phyloP scores from a whole-genome alignment of 129 eudicot species.

The Centaurea solstitialis region DNA sequence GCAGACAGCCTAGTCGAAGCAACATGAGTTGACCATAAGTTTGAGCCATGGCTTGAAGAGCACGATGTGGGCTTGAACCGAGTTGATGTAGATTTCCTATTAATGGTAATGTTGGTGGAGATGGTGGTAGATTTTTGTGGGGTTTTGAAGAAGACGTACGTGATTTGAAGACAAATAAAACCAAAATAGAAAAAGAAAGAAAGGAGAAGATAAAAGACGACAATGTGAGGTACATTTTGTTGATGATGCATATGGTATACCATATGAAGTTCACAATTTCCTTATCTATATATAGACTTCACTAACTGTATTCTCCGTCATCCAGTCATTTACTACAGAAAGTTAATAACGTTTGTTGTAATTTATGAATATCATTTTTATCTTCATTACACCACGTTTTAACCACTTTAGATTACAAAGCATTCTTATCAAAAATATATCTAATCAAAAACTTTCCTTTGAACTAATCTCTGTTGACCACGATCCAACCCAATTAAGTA shows the following conservation, averaged over 20 bases:
- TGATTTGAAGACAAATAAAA: constrained; percentile 19
- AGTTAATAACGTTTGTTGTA: no score
- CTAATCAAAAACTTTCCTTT: no score
- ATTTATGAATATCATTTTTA: no score
- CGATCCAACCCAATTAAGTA: no score
- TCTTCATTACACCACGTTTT: no score
- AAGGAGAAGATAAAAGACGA: neutral
- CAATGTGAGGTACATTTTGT: neutral
- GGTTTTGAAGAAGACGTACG: neutral
- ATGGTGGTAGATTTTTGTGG: constrained; percentile 35
- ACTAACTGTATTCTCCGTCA: no score
- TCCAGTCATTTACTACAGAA: no score
- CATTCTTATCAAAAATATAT: no score
- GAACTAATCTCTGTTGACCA: no score
- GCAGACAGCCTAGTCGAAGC: constrained; percentile 37
- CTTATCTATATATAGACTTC: no score
- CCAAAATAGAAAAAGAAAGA: neutral
- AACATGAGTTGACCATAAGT: constrained; percentile 41
- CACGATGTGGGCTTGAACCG: constrained; percentile 36
- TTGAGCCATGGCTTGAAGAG: constrained; percentile 25
- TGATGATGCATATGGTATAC: neutral
- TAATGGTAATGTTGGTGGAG: constrained; percentile 43
- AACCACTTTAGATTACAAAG: no score
- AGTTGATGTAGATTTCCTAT: constrained; percentile 52
- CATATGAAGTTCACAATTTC: no score